Evolutionary conservation across 805 yeast genomes (phyloP), one percentile per base, ranked within the genome.

Genomic region (Candida broadrunensis): DNA sequence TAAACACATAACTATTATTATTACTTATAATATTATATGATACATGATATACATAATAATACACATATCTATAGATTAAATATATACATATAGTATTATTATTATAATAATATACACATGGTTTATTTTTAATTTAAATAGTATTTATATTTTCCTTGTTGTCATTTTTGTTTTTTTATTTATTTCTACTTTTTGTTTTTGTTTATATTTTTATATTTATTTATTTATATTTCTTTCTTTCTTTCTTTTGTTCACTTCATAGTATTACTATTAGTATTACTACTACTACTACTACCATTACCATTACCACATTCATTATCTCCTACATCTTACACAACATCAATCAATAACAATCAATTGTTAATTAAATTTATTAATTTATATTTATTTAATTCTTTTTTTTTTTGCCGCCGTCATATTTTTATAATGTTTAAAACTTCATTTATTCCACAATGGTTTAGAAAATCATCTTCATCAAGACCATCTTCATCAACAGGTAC

Each of bases 371-470:
- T n/a, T n/a, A n/a, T n/a, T n/a, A n/a, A n/a, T 21, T 9, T 7
- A 21, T 7, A 21, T 6, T 21, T 21, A 21, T 6, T 21, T n/a
- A 5, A 8, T 13, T n/a, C 29, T 5, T n/a, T 5, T 13, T 8
- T 7, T 5, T 25, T 25, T 29, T 29, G 32, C 32, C 32, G 32
- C 32, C 32, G 9, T 21, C 24, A 21, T 7, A n/a, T n/a, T n/a
- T n/a, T n/a, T n/a, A 21, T 21, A 29, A 50, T 54, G 58, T 50
- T 54, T 33, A 55, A 52, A 43, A 31, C 46, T 26, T 48, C 53
- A 4, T 47, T 46, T 20, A 38, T 50, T 13, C 50, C 51, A 32
- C 46, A 46, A 35, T 46, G 54, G 49, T 53, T 49, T 34, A 46
- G 39, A 34, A 50, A 43, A 33, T 33, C 47, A 15, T 31, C 44